Base-by-base conservation (phyloP, 441 rosid genomes). In the Heliophila coronopifolia region DNA sequence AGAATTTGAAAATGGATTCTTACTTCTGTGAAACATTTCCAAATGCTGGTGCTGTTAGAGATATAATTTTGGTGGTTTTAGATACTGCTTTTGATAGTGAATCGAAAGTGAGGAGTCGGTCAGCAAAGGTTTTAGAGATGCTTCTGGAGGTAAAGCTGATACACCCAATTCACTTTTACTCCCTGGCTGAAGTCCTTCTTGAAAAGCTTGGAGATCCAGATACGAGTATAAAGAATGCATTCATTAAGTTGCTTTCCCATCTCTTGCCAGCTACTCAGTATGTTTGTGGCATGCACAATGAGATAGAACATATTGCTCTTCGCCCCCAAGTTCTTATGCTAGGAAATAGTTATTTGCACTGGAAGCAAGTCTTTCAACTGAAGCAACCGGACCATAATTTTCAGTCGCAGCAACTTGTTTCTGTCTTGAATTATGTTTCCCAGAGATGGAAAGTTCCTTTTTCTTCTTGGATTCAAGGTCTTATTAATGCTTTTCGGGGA, bases 391-490 rank as follows among this genome's bases (percentile, higher is more conserved):
- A 58, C 26, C 81, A 74, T 61, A 89, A 77, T 63, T 81, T 92
- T 72, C 85, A 83, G 54, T 86, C 94, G 14, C 97, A 88, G 64
- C 97, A 92, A 71, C 94, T 88, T 61, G 94, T 92, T 65, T 77
- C 94, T 46, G 73, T 92, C 80, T 72, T 92, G 79, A 88, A 96
- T 67, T 92, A 92, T 74, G 78, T 92, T 60, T 88, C 88, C 16
- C 97, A 88, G 58, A 80, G 97, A 72, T 83, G 90, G 97, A 92
- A 88, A 67, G 87, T 72, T 41, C 90, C 92, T 42, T 90, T 88
- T 71, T 71, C 99, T 55, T 73, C 84, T 66, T 92, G 97, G 99
- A 77, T 85, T 67, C 86, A 81, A 58, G 73, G 92, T 71, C 83
- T 92, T 37, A 70, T 88, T 44, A 73, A 69, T 58, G 71, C 67